phyloP scores from a whole-genome alignment of 2,329 filamentous ascomycete genomes.

The Cytospora mali region DNA sequence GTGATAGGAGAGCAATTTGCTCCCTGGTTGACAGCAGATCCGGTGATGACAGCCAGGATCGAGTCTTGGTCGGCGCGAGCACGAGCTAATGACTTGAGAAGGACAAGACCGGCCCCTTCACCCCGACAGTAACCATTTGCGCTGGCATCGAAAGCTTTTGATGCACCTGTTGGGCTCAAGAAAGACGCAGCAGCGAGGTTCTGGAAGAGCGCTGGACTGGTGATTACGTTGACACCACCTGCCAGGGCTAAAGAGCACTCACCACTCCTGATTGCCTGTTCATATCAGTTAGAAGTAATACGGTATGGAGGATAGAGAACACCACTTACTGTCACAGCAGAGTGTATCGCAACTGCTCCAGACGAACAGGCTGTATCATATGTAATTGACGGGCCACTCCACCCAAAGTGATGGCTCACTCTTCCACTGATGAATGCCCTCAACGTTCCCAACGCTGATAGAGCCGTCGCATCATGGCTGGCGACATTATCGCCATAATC shows the following conservation, averaged over 20 bases:
- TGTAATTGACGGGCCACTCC: slow-evolving; percentile 44
- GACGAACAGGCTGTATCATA: slow-evolving; percentile 45
- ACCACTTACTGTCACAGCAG: slow-evolving; percentile 32
- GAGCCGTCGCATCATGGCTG: neutral
- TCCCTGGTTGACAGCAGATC: slow-evolving; percentile 41
- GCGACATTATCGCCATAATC: slow-evolving; percentile 7
- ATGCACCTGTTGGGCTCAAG: slow-evolving; percentile 47
- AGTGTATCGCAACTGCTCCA: slow-evolving; percentile 40
- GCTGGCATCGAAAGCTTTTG: slow-evolving; percentile 50
- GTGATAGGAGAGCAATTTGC: slow-evolving; percentile 35
- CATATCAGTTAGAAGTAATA: no score
- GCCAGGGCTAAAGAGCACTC: slow-evolving; percentile 41
- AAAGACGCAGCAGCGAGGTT: slow-evolving; percentile 43
- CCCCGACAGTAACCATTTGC: slow-evolving; percentile 58
- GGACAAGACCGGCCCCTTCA: slow-evolving; percentile 51
- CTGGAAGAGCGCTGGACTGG: slow-evolving; percentile 33
- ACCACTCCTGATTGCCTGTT: slow-evolving; percentile 29
- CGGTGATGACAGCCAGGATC: slow-evolving; percentile 47
- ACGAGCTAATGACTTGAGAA: slow-evolving; percentile 53
- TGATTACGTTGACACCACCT: slow-evolving; percentile 44
- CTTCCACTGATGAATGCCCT: slow-evolving; percentile 39
- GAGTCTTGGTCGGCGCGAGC: slow-evolving; percentile 54
- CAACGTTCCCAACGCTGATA: neutral
- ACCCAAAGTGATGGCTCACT: slow-evolving; percentile 46
- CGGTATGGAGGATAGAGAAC: no score